Base-by-base conservation (phyloP, 495 filamentous ascomycete species). In the Penicillium mononematosum region DNA sequence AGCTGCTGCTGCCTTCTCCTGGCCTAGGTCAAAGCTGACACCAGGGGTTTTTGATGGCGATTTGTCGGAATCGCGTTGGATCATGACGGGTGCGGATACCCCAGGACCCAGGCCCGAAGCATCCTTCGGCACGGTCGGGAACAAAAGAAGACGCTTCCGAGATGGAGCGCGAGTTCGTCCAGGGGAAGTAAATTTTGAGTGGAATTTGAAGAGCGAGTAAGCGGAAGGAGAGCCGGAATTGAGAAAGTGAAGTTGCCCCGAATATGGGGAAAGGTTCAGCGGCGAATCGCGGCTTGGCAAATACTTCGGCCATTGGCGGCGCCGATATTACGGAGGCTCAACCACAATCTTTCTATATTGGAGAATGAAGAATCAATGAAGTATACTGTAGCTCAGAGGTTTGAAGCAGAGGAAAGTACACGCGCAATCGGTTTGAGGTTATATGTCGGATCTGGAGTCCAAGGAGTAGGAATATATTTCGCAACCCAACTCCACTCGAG, bases 41-140 rank as follows among this genome's bases (percentile, higher is more conserved):
- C 58, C 61, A 55, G 72, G 61, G 67, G 70, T 62, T 42, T 66
- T 73, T 61, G 70, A 62, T 52, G 74, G 70, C 57, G 67, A 71
- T 24, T 72, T 69, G 55, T 70, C 72, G 63, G 70, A 68, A 55
- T 74, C 69, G 63, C 71, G 65, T 65, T 68, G 69, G 58, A 70
- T 77, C 72, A 76, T 74, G 74, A 71, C 68, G 75, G 74, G 70
- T 67, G 67, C 70, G 58, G 70, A 62, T 76, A 75, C 71, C 72
- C 73, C 68, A 71, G 62, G 63, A 67, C 54, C 63, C 58, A 69
- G 58, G 54, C 62, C 59, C 57, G 64, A 70, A 61, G 74, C 75
- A 78, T 78, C 64, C 58, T 78, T 76, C 59, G 66, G 60, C 48
- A 55, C 47, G 50, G 59, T 50, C 55, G 59, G 54, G 55, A 46